Conservation (phyloP, 495 filamentous ascomycete genomes). For the Xylaria flabelliformis region DNA sequence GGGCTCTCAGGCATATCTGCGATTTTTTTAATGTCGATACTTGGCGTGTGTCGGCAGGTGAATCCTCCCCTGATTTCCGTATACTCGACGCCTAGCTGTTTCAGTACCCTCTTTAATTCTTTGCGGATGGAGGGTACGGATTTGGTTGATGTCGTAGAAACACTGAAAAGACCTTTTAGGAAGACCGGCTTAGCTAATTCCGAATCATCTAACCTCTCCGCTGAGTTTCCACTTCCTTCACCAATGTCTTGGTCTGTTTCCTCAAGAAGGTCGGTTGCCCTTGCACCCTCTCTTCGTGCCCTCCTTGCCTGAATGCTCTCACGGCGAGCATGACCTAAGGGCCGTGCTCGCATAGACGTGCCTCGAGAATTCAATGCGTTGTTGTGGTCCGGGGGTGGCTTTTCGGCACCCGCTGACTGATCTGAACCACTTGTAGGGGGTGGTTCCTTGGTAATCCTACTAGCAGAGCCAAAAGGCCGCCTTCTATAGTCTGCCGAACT, state of each 20-base stretch:
- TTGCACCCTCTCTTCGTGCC: constrained; percentile 62
- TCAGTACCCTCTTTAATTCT: constrained; percentile 91
- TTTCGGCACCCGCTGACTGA: constrained; percentile 61
- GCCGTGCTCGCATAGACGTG: constrained; percentile 79
- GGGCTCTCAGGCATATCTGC: constrained; percentile 63
- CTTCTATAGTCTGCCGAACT: constrained; percentile 81
- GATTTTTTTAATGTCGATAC: constrained; percentile 82
- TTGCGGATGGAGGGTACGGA: constrained; percentile 81
- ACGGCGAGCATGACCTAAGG: constrained; percentile 84
- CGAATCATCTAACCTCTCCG: constrained; percentile 58
- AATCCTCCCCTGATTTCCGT: constrained; percentile 94
- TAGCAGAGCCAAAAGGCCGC: constrained; percentile 62
- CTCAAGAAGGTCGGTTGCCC: constrained; percentile 76
- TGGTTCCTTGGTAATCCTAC: constrained; percentile 58
- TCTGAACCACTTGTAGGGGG: constrained; percentile 82
- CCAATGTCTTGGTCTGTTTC: constrained; percentile 73
- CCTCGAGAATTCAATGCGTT: constrained; percentile 52
- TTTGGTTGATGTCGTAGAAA: constrained; percentile 93
- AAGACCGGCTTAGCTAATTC: constrained; percentile 88
- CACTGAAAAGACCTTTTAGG: constrained; percentile 96
- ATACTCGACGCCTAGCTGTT: constrained; percentile 85
- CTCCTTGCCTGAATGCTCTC: constrained; percentile 90
- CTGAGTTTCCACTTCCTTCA: constrained; percentile 58
- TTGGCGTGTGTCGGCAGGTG: constrained; percentile 83
- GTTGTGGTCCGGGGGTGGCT: constrained; percentile 43